phyloP scores from a whole-genome alignment of 2,329 filamentous ascomycete genomes.

The Helotiales sp. region DNA sequence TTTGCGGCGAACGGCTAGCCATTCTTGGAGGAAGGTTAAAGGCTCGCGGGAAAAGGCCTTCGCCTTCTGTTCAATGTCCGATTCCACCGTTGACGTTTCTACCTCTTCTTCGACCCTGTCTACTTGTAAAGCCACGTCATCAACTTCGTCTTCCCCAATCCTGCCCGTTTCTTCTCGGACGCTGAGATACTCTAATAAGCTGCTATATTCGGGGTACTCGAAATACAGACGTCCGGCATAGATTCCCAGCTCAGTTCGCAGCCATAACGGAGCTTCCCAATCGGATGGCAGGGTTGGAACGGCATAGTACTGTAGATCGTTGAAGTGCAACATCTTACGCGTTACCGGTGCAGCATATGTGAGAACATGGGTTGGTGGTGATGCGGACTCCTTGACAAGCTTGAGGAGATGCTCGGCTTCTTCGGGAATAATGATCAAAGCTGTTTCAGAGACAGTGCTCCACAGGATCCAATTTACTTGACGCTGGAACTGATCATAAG shows the following conservation, averaged over 20 bases:
- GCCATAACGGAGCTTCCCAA: slow-evolving; percentile 55
- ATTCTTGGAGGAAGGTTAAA: too few relatives aligned
- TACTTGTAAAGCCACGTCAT: too few relatives aligned
- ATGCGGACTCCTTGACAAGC: fast-evolving
- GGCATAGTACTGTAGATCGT: slow-evolving; percentile 56
- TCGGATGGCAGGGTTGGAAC: slow-evolving; percentile 52
- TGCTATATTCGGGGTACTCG: slow-evolving; percentile 55
- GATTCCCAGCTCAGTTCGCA: slow-evolving; percentile 63
- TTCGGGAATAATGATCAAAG: slow-evolving; percentile 64
- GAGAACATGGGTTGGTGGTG: slow-evolving; percentile 51
- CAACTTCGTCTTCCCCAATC: too few relatives aligned
- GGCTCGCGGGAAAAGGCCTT: too few relatives aligned
- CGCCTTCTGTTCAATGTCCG: too few relatives aligned
- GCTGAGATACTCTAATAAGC: too few relatives aligned
- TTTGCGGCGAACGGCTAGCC: too few relatives aligned
- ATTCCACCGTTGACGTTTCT: too few relatives aligned
- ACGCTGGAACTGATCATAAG: slow-evolving; percentile 51
- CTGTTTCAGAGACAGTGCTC: slow-evolving; percentile 52
- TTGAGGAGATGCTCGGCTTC: slow-evolving; percentile 61
- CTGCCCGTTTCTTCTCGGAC: too few relatives aligned
- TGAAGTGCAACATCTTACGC: slow-evolving; percentile 63
- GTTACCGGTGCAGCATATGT: slow-evolving; percentile 66
- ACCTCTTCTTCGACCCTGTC: too few relatives aligned
- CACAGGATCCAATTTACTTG: slow-evolving; percentile 67
- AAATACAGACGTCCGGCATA: slow-evolving; percentile 66